Base-by-base conservation (phyloP, 495 filamentous ascomycete species). In the Haplographium delicatum region DNA sequence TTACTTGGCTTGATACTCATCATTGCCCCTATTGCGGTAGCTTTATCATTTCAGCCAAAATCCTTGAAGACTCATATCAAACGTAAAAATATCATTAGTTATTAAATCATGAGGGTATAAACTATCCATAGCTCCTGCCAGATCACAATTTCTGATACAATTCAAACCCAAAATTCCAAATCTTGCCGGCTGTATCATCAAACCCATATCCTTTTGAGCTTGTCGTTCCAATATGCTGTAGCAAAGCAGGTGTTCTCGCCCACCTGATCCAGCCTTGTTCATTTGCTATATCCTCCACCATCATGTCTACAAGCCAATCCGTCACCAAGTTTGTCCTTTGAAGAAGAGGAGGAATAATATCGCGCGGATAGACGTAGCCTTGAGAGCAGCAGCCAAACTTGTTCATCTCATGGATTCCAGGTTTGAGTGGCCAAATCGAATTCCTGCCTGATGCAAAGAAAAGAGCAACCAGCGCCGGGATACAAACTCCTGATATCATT, bases 141-240 rank as follows among this genome's bases (percentile, higher is more conserved):
- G 25, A 44, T n/a, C 22, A 9, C 20, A 25, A 20, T 44, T 8
- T 26, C 40, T 50, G 2, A 24, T 50, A 11, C 30, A 50, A 30
- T 19, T 50, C 47, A 41, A 50, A 50, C 20, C 33, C 47, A 50
- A 50, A 50, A 50, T 50, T 50, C 47, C 47, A 50, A 11, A 50
- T 31, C 5, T 41, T 22, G 13, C 20, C 19, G 39, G 47, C 35
- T 50, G 18, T 25, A 15, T 50, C 30, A 19, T 40, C 33, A 28
- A 41, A 41, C 4, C 47, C 33, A 41, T 50, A 27, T 20, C 47
- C 35, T 41, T 50, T 50, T 8, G 47, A 40, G 30, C 61, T 65
- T 24, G 54, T 65, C 7, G 59, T 48, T 10, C 73, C 74, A 19
- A 77, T 65, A 63, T 78, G 78, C 57, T 78, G 76, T 22, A 81